Percentiles rank a stretch among this genome's conserved stretches.
These are phyloP conservation scores for Solanum ahanhuiri DNA, from an alignment of 257 asterid species.

Conservation along the genomic window DNA sequence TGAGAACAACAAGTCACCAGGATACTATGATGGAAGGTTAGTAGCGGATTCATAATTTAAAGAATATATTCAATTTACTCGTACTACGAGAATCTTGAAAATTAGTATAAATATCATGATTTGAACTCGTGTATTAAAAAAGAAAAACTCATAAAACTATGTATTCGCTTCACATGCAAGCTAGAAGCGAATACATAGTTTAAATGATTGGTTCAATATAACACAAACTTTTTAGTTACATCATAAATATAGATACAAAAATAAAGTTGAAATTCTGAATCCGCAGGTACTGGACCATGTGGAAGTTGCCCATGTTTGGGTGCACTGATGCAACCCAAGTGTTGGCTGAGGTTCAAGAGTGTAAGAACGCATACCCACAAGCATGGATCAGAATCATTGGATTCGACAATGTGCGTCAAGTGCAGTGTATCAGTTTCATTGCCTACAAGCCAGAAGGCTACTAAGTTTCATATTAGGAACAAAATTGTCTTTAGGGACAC, in stretches of 20 bases:
- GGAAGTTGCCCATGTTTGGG: slow-evolving; percentile 60
- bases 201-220: too few relatives aligned
- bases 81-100: not conserved
- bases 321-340: slow-evolving; percentile 42
- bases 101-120: not conserved
- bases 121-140: not conserved
- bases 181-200: not conserved
- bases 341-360: slow-evolving; percentile 23
- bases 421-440: slow-evolving; percentile 31
- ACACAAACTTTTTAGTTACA: not conserved
- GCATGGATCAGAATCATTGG: slow-evolving; percentile 37
- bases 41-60: not conserved
- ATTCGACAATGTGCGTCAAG: slow-evolving; percentile 32
- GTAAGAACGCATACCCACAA: slow-evolving; percentile 14
- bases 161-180: not conserved
- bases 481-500: not conserved
- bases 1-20: slow-evolving; percentile 6
- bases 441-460: slow-evolving; percentile 13
- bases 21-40: slow-evolving; percentile 29
- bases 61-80: not conserved
- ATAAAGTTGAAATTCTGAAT: not conserved
- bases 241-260: not conserved
- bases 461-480: slow-evolving; percentile 2
- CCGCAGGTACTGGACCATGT: slow-evolving; percentile 38
- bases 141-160: not conserved